Evolutionary conservation across 495 filamentous ascomycete species (phyloP), one percentile per base, ranked within the genome.

Genomic region (Tuber brumale): DNA sequence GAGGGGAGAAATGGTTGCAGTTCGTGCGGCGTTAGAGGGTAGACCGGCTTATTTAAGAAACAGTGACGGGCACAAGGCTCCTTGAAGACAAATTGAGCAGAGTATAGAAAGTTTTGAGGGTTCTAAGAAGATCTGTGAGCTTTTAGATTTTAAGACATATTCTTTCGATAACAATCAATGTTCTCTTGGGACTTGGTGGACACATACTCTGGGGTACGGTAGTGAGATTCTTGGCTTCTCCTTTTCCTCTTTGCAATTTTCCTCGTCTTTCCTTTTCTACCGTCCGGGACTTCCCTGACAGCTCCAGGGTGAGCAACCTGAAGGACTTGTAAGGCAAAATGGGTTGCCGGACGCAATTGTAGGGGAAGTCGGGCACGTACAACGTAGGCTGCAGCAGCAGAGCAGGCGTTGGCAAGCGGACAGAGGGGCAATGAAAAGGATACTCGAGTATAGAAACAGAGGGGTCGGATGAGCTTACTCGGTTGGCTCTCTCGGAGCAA

Each of bases 11-110:
- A 71, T 45, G 70, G 31, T 79, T 79, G 69, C 72, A 79, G 74
- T 75, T 72, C 76, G 70, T 78, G 76, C 72, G 70, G 78, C 70
- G 76, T 70, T 66, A 66, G 57, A 66, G 57, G 27, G 57, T 37
- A 70, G 70, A 66, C 39, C 41, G 76, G 70, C 72, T 79, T 71
- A 79, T 12, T 66, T 35, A 66, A 66, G 31, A 66, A 66, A 66
- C 27, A 35, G 57, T 35, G 57, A 66, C 57, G 57, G 57, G 27
- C 27, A 66, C 57, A 66, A 66, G 57, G 57, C 57, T 66, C 27
- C 27, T 66, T 35, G 27, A 66, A 66, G 27, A 27, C 27, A 66
- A 66, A 35, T 66, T 66, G 57, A 35, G 27, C 1, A 19, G 31
- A 31, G 16, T 27, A 66, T 27, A 16, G 57, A 16, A 18, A 18